Conservation (phyloP, 768 basidiomycete genomes). For the Cyathus striatus region DNA sequence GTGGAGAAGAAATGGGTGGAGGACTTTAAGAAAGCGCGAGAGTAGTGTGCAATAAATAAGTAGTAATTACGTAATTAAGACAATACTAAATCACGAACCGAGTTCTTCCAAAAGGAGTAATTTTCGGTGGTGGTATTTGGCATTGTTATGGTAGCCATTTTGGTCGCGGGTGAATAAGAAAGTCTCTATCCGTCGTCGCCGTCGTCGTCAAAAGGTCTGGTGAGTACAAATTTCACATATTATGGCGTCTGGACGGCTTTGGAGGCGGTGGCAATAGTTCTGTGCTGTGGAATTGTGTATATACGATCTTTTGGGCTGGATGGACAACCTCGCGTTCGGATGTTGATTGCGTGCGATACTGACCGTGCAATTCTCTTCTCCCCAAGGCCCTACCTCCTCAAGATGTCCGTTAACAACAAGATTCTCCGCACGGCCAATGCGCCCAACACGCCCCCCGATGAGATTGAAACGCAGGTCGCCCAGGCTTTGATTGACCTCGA, state of each 20-base stretch:
- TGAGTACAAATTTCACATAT: slow-evolving; percentile 45
- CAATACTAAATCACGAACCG: no score
- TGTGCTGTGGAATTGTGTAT: slow-evolving; percentile 6
- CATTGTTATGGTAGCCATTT: slow-evolving; percentile 25
- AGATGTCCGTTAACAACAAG: slow-evolving; percentile 80
- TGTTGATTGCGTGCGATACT: slow-evolving; percentile 47
- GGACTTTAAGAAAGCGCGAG: slow-evolving; percentile 67
- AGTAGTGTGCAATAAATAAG: slow-evolving; percentile 8
- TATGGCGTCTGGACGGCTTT: slow-evolving; percentile 16
- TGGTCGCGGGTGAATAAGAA: slow-evolving; percentile 22
- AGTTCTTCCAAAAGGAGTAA: no score
- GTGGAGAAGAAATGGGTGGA: slow-evolving; percentile 84
- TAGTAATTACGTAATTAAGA: no score
- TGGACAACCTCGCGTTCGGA: slow-evolving; percentile 33
- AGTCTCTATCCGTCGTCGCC: slow-evolving; percentile 32
- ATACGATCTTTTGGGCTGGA: slow-evolving; percentile 47
- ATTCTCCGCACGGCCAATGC: slow-evolving; percentile 96
- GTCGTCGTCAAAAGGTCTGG: slow-evolving; percentile 63
- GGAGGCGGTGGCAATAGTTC: slow-evolving; percentile 15
- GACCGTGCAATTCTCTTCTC: no score
- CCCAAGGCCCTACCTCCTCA: slow-evolving; percentile 32
- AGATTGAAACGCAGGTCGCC: slow-evolving; percentile 86
- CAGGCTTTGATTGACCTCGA: slow-evolving; percentile 97
- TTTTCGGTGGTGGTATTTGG: slow-evolving; percentile 16
- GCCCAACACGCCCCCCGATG: slow-evolving; percentile 82